These are phyloP conservation scores for Bertia moriformis DNA, from an alignment of 2,329 filamentous ascomycete species.

Conservation along the genomic window DNA sequence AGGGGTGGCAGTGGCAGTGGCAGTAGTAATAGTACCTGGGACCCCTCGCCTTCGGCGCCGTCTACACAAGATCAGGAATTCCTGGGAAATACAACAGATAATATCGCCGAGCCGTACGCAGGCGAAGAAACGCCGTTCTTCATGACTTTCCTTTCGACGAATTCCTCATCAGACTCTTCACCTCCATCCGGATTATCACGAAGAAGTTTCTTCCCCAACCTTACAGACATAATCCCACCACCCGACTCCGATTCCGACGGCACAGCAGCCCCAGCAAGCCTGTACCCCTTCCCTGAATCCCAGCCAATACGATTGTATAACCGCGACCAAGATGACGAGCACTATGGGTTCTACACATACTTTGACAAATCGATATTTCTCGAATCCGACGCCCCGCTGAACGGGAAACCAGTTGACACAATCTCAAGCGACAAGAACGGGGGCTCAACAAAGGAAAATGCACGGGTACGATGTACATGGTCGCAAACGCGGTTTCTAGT, in stretches of 20 bases:
- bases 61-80: neutral
- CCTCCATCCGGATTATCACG: neutral
- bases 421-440: neutral
- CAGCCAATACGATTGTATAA: neutral
- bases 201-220: neutral
- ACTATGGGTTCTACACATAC: slow-evolving; percentile 1
- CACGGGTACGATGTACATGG: neutral
- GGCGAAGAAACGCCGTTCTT: slow-evolving; percentile 1
- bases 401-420: neutral
- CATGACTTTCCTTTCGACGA: neutral
- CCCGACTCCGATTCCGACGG: neutral
- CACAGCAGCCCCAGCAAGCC: neutral
- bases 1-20: neutral
- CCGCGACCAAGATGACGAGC: neutral
- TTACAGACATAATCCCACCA: neutral
- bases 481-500: neutral
- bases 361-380: neutral
- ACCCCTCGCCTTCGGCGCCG: neutral
- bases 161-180: neutral
- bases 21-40: no score
- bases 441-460: neutral
- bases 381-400: neutral
- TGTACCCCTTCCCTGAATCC: neutral
- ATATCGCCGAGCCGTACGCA: neutral
- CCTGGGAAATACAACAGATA: neutral